Evolutionary conservation across 495 filamentous ascomycete species (phyloP).

Genomic region (Parathielavia hyrcaniae): DNA sequence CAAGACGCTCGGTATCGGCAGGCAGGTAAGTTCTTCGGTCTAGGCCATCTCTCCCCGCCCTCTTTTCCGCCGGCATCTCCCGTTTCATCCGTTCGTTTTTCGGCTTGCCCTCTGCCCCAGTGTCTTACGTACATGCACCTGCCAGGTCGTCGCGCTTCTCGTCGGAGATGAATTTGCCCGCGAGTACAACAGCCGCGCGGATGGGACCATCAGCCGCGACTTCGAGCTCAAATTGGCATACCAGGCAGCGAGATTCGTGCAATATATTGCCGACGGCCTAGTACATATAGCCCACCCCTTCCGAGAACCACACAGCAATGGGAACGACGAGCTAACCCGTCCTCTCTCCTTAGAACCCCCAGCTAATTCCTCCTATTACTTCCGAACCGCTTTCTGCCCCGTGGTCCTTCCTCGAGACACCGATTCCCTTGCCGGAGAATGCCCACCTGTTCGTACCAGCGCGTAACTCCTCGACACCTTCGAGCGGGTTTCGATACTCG

Average conservation of each 20-base stretch:
- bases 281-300: constrained; percentile 9
- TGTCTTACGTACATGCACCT: constrained; percentile 5
- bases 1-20: constrained; percentile 11
- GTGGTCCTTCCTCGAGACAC: background rate
- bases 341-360: background rate
- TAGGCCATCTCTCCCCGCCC: background rate
- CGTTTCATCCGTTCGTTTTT: background rate
- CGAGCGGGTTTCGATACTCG: constrained; percentile 6
- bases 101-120: background rate
- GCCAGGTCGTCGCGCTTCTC: constrained; percentile 15
- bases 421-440: background rate
- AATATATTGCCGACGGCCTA: constrained; percentile 1
- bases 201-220: constrained; percentile 18
- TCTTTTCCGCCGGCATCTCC: background rate
- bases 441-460: background rate
- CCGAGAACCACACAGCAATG: background rate
- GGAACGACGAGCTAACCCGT: background rate
- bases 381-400: background rate
- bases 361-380: background rate
- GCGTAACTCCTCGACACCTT: background rate
- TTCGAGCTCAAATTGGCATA: constrained; percentile 17
- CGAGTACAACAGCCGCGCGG: constrained; percentile 12
- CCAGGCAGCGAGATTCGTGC: constrained; percentile 10
- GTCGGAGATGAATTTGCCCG: constrained; percentile 15
- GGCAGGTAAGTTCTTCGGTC: constrained; percentile 8